Base-by-base conservation (phyloP, 192 early-diverging fungal species). In the Jimgerdemannia lactiflua region DNA sequence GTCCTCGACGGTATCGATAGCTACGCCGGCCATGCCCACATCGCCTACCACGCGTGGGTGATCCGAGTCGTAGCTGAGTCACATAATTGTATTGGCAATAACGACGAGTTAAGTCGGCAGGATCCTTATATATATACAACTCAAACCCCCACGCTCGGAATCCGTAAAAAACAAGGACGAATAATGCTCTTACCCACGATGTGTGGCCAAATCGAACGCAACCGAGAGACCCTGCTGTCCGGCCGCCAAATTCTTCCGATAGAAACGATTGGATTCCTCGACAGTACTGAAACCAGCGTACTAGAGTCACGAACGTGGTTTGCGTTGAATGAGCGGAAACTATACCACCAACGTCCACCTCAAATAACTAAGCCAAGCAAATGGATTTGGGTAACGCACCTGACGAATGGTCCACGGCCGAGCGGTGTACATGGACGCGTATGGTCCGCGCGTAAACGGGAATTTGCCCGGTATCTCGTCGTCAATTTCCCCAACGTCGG, bases 11-110 rank as follows among this genome's bases (percentile, higher is more conserved):
- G 93, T 90, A 78, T 96, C 95, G 77, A 96, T 96, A 17, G 95
- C 95, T 44, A 96, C 95, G 70, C 95, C 95, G 41, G 95, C 95
- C 95, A 96, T 96, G 29, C 95, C 95, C 20, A 96, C 95, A 79
- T 96, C 95, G 70, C 95, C 95, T 1, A 92, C 78, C 20, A 95
- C 95, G 72, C 95, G 92, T 39, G 95, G 94, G 67, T 96, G 95
- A 82, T 96, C 95, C 11, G 92, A 94, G 76, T 96, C 95, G 73
- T 96, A 96, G 3, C 90, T 91, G 67, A 0, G 29, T 1, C 29
- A 29, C 29, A 29, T 29, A 29, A 29, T 29, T 29, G 29, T 1
- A 29, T 29, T 29, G 29, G 29, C 29, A 29, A 29, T 29, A 29
- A 29, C 29, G 29, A 29, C 29, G 29, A 29, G 29, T 29, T 9